Evolutionary conservation across 306 rosid genomes (phyloP), one percentile per base, ranked within the genome.

Genomic region (Urtica urens): DNA sequence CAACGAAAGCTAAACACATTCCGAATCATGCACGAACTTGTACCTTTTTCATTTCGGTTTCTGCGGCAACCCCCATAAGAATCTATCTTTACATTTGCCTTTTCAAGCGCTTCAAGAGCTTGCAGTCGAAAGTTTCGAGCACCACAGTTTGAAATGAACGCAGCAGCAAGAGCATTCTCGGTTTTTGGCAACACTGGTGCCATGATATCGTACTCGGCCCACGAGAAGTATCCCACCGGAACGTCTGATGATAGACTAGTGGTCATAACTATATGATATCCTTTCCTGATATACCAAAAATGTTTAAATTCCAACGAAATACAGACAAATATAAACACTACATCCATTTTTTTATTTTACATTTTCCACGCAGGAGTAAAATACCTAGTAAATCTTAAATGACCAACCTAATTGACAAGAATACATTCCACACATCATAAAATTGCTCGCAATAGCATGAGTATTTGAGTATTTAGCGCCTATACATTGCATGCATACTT

Each of bases 151-250:
- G 96, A 92, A 78, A 85, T 92, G 75, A 92, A 92, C 23, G 96
- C 96, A 62, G 87, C 99, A 59, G 96, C 99, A 58, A 82, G 78
- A 68, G 99, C 78, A 23, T 46, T 70, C 64, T 85, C 99, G 47
- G 66, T 92, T 79, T 92, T 92, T 43, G 87, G 86, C 72, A 44
- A 66, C 28, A 85, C 24, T 6, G 93, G 96, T 26, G 87, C 93
- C 99, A 92, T 92, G 59, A 92, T 75, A 57, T 92, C 84, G 65
- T 92, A 92, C 80, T 92, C 99, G 23, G 99, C 87, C 99, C 99
- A 92, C 26, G 99, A 92, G 63, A 92, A 92, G 68, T 92, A 92
- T 67, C 99, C 99, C 30, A 82, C 96, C 42, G 96, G 94, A 71
- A 92, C 96, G 71, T 92, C 94, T 65, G 96, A 92, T 57, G 87